Evolutionary conservation across 225 moss, liverwort and hornwort genomes (phyloP), one percentile per base, ranked within the genome.

Genomic region (Rhytidiadelphus loreus): DNA sequence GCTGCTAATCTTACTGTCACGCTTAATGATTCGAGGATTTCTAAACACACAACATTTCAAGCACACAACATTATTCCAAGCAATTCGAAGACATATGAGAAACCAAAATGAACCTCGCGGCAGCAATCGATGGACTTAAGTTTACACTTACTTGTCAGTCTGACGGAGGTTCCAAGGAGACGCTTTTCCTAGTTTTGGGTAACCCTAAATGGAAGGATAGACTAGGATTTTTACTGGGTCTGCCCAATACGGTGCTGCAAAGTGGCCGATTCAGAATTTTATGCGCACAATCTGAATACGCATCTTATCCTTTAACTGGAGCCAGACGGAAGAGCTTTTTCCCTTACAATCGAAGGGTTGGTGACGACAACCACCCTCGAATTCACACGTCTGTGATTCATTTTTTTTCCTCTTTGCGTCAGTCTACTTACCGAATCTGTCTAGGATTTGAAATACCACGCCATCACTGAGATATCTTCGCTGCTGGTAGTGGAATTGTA

Each of bases 251-350:
- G n/a, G 81, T 44, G 46, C 81, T 46, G 58, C 80, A 69, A 87
- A 69, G 81, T 87, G 81, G 12, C 60, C 22, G 28, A 48, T 50
- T 37, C 87, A 0, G 71, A 71, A 71, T 59, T 58, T 48, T 46
- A 16, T 70, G 46, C 87, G 32, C 69, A 69, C 4, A 56, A 84
- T 70, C 83, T 7, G 70, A 50, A 71, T 71, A 8, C 3, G 46
- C 29, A 81, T 72, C 81, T 87, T 92, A 90, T 92, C 92, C 92
- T 50, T 26, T 69, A 81, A 35, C 63, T 69, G 56, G 44, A 72
- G 56, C 9, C 33, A 33, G 82, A 24, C 26, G 7, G 12, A 12
- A 28, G 44, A 64, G 39, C 63, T 83, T 57, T 61, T n/a, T 55
- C 11, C 48, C 48, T 25, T 15, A 12, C 24, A 46, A 46, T 19